A percentile compares a stretch with the other conserved stretches of the same genome.
Conservation (phyloP, 345 rosid species). For the Dovyalis caffra region DNA sequence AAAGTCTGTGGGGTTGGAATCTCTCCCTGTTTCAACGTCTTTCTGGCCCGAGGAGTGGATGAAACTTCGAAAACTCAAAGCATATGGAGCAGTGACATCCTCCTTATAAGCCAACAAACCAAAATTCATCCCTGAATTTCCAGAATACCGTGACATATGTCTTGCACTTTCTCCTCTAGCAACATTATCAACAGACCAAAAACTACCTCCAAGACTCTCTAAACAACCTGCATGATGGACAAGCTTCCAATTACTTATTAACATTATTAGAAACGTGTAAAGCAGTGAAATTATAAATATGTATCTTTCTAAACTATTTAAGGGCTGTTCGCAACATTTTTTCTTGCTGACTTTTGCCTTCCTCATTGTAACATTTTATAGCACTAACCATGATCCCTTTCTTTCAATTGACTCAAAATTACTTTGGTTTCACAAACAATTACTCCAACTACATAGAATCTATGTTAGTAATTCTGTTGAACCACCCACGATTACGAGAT, state of each 20-base stretch:
- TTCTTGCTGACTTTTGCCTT: not conserved
- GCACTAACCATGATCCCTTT: not conserved
- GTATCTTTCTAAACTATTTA: not conserved
- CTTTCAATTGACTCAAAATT: not conserved
- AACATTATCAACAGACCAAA: constrained; percentile 12
- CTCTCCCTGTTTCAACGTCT: constrained; percentile 11
- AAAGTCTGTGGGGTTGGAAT: not conserved
- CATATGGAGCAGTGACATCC: constrained; percentile 22
- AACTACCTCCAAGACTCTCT: constrained; percentile 17
- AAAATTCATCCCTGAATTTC: constrained; percentile 18
- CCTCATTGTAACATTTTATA: no score
- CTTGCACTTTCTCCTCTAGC: constrained; percentile 19
- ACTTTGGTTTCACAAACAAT: not conserved
- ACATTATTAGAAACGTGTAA: not conserved
- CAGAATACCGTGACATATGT: constrained; percentile 1
- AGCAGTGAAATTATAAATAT: not conserved
- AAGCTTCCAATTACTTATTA: not conserved
- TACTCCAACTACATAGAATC: not conserved
- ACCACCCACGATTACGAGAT: not conserved
- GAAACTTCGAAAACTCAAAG: constrained; percentile 31
- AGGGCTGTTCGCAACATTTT: no score
- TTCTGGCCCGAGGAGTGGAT: constrained; percentile 30
- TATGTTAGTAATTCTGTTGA: not conserved
- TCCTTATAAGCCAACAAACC: constrained; percentile 14
- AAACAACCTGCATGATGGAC: constrained; percentile 23